phyloP scores from a whole-genome alignment of 2,329 filamentous ascomycete genomes.

The Curvularia eragrostidis region DNA sequence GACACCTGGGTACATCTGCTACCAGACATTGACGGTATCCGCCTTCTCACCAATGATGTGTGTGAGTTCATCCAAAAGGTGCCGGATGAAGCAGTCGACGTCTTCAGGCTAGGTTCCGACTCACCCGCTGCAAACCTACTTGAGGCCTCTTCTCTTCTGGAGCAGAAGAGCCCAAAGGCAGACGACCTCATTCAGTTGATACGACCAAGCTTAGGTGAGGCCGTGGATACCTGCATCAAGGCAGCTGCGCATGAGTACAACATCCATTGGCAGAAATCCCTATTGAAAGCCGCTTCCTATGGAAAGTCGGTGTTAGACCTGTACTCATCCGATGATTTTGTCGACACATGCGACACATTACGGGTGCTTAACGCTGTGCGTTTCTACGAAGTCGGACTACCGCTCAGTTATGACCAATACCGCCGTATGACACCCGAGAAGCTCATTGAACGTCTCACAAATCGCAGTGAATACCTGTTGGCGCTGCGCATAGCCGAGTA shows the following conservation, averaged over 20 bases:
- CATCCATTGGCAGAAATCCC: constrained; percentile 89
- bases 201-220: constrained; percentile 82
- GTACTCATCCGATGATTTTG: constrained; percentile 98
- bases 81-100: constrained; percentile 82
- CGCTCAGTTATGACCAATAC: constrained; percentile 92
- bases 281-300: constrained; percentile 96
- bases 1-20: constrained; percentile 89
- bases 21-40: constrained; percentile 86
- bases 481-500: constrained; percentile 89
- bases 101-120: constrained; percentile 87
- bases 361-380: constrained; percentile 91
- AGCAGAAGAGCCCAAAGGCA: constrained; percentile 93
- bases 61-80: constrained; percentile 98
- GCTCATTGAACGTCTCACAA: constrained; percentile 84
- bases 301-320: constrained; percentile 97
- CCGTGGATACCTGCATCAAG: constrained; percentile 91
- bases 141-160: constrained; percentile 88
- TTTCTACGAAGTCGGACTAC: constrained; percentile 88
- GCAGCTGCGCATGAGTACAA: constrained; percentile 93
- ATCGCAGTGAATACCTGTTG: constrained; percentile 87
- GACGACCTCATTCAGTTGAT: constrained; percentile 98
- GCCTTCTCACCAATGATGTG: constrained; percentile 88
- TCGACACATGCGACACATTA: constrained; percentile 95
- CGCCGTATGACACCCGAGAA: constrained; percentile 87
- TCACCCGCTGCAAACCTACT: constrained; percentile 91